Evolutionary conservation across 2,329 filamentous ascomycete species (phyloP), one percentile per base, ranked within the genome.

Genomic region (Claviceps cyperi): DNA sequence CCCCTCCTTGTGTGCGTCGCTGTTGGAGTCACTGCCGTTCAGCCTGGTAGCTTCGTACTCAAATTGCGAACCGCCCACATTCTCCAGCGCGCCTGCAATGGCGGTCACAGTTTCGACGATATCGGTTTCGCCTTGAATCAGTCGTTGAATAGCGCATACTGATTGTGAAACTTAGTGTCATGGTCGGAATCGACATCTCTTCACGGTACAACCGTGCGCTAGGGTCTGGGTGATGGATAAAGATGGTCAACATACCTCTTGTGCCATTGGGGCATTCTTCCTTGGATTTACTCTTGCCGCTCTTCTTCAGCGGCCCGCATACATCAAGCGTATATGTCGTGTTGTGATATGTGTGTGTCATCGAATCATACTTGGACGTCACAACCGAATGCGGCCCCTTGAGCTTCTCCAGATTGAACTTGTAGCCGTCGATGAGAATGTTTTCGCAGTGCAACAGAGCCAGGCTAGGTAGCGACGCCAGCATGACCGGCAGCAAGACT

Each of bases 271-370:
- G 81, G 62, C 88, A 94, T 59, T 82, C 70, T 38, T 81, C 70
- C 5, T 72, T 66, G 56, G 75, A 73, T 17, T 70, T 67, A 1
- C 72, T 68, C 22, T 76, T 76, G 43, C 77, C 78, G 47, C 73
- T 75, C 62, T 77, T 76, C 63, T 78, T 77, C 55, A 95, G 68
- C 6, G 78, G 72, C 48, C 72, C 67, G 68, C 88, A 94, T 46
- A 94, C 73, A 59, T 94, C 84, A 51, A 94, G 62, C 1, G 86
- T 90, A 65, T 88, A 94, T 43, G 86, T 91, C 24, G 81, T 87
- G 64, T 92, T 92, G 51, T 57, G 57, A 48, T 66, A 60, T 53
- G 71, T 73, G 28, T 77, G 70, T 15, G 72, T 71, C 15, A 71
- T 74, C 19, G 74, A 73, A 36, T 74, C 66, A 54, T 73, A 70